These are phyloP conservation scores for Chondrostereum purpureum DNA, from an alignment of 1,284 basidiomycete species.

Conservation along the genomic window DNA sequence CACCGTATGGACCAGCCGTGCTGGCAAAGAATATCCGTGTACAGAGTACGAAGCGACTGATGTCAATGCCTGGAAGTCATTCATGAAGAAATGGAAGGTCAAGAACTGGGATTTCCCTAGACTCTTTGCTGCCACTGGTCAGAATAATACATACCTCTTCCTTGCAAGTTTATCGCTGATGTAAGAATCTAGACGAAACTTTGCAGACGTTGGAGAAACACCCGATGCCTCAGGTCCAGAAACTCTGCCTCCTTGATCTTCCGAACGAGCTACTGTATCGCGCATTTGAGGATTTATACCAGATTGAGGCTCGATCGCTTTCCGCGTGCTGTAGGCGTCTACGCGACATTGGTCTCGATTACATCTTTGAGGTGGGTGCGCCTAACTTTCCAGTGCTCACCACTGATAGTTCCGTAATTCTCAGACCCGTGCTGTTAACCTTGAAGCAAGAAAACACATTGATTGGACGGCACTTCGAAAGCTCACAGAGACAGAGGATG, in stretches of 20 bases:
- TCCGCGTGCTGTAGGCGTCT: not conserved
- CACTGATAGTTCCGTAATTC: not conserved
- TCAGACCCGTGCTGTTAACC: too few relatives aligned
- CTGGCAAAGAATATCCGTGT: not conserved
- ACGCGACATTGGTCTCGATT: not conserved
- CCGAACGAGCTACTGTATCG: not conserved
- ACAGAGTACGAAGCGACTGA: not conserved
- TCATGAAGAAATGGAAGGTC: not conserved
- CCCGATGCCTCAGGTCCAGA: not conserved
- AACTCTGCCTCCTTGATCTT: not conserved
- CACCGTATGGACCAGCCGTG: not conserved
- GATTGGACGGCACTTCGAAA: too few relatives aligned
- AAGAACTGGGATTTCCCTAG: not conserved
- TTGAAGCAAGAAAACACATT: too few relatives aligned
- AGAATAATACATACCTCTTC: not conserved
- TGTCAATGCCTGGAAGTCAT: not conserved
- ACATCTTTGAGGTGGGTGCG: not conserved
- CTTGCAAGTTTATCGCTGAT: not conserved
- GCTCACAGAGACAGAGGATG: too few relatives aligned
- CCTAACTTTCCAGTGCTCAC: not conserved
- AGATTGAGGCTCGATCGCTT: not conserved
- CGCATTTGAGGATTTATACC: not conserved
- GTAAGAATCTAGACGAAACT: not conserved
- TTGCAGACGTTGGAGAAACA: not conserved
- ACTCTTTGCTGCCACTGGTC: not conserved